These are phyloP conservation scores for Tolypocladium tundrense DNA, from an alignment of 2,329 filamentous ascomycete species.

Conservation along the genomic window DNA sequence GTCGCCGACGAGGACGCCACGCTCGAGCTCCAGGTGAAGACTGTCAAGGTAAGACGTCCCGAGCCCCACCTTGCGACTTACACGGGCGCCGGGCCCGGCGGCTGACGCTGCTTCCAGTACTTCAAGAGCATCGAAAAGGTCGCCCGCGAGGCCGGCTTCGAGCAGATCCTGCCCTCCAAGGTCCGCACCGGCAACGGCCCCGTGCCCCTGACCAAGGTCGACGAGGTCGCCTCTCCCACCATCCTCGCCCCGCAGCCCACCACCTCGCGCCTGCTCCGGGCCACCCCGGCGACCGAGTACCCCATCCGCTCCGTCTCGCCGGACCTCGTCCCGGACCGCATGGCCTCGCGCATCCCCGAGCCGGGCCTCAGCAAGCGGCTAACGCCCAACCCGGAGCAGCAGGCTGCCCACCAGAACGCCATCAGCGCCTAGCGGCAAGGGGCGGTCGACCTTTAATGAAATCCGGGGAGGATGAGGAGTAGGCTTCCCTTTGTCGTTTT, in stretches of 20 bases:
- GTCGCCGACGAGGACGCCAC: slow-evolving; percentile 76
- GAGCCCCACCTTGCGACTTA: slow-evolving; percentile 1
- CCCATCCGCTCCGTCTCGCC: slow-evolving; percentile 45
- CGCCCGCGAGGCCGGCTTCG: slow-evolving; percentile 44
- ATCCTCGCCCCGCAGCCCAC: slow-evolving; percentile 45
- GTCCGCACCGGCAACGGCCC: slow-evolving; percentile 41
- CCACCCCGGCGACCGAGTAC: slow-evolving; percentile 44
- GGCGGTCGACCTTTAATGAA: not conserved
- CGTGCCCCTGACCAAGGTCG: slow-evolving; percentile 28
- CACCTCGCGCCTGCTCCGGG: slow-evolving; percentile 43
- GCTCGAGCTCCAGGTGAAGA: slow-evolving; percentile 63
- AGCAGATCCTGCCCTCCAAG: slow-evolving; percentile 46
- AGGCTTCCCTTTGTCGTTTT: not conserved
- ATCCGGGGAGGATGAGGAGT: not conserved
- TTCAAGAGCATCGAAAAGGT: slow-evolving; percentile 63
- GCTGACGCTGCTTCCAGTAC: slow-evolving; percentile 32
- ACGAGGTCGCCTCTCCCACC: slow-evolving; percentile 31
- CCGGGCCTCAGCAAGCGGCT: slow-evolving; percentile 32
- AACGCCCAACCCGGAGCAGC: slow-evolving; percentile 38
- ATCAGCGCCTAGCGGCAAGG: slow-evolving; percentile 6
- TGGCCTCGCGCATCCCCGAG: slow-evolving; percentile 47
- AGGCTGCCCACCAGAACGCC: slow-evolving; percentile 14
- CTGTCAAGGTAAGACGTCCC: slow-evolving; percentile 42
- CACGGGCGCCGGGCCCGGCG: not conserved
- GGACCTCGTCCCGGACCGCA: slow-evolving; percentile 52